Percentiles rank a stretch among this genome's conserved stretches.
Evolutionary conservation across 1,284 basidiomycete genomes (phyloP).

Genomic region (Bondarzewia mesenterica): DNA sequence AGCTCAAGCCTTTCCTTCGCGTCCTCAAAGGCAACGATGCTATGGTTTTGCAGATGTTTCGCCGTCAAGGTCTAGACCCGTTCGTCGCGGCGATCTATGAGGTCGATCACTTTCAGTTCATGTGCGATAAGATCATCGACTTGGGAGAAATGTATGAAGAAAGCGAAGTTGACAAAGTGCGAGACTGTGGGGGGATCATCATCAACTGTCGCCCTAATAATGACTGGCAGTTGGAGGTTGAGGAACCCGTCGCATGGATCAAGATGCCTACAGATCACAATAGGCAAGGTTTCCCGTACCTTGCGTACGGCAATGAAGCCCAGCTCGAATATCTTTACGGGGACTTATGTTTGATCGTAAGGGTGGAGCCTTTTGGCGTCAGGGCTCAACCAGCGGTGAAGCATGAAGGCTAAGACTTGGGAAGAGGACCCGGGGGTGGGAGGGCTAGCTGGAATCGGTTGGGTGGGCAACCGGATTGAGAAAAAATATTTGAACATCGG

Average conservation of each 20-base stretch:
- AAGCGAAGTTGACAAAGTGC: not conserved
- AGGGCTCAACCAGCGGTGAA: too few species aligned
- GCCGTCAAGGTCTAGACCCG: not conserved
- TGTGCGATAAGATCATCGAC: not conserved
- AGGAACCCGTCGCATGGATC: not conserved
- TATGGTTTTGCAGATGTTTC: too few species aligned
- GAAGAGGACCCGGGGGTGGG: too few species aligned
- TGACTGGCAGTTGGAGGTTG: not conserved
- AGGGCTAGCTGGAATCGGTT: too few species aligned
- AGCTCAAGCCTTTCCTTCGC: not conserved
- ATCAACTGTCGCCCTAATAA: not conserved
- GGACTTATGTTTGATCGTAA: not conserved
- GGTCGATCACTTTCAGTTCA: not conserved
- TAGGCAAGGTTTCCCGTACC: not conserved
- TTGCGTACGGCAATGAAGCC: constrained; percentile 3
- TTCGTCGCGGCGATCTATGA: not conserved
- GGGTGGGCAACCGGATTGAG: too few species aligned
- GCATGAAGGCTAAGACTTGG: too few species aligned
- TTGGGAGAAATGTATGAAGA: not conserved
- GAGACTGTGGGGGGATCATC: not conserved
- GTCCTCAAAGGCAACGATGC: too few species aligned
- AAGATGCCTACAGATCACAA: not conserved
- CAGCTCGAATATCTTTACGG: not conserved
- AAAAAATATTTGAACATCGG: too few species aligned
- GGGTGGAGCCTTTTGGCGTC: not conserved